Base-by-base conservation (phyloP, 441 rosid species). In the Mallotus repandus region DNA sequence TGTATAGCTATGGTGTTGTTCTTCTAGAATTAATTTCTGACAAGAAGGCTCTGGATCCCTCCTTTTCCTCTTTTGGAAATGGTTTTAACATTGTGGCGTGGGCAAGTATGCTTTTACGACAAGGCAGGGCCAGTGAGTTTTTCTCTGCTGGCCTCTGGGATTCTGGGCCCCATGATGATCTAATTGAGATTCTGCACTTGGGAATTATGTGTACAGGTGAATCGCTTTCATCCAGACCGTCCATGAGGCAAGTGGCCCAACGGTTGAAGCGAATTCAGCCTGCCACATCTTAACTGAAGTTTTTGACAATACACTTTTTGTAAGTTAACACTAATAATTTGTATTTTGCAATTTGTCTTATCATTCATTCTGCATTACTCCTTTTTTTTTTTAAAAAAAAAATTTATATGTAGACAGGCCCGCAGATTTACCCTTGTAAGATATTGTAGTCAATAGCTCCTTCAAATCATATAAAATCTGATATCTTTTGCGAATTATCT, bases 1-100 rank as follows among this genome's bases (percentile, higher is more conserved):
- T 86, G 72, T 86, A 86, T 69, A 86, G 89, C 74, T 86, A 84
- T 49, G 87, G 89, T 32, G 89, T 86, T 57, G 89, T 86, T 67
- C 89, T 84, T 19, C 86, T 86, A 22, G 89, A 86, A 81, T 66
- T 86, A 56, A 78, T 86, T 49, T 86, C 89, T 10, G 87, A 86
- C 81, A 86, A 86, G 78, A 86, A 86, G 70, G 89, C 83, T 52
- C 62, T 86, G 72, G 89, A 86, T 62, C 87, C 89, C 0, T 86
- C 89, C 5, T 86, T 86, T 78, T 86, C 80, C 66, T 77, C 89
- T 22, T 84, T 73, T 48, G 89, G 89, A 45, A 84, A 86, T 35
- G 86, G 89, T 16, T 86, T 86, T 82, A 86, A 86, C 77, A 86
- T 86, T 61, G 89, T 86, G 54, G 81, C 81, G 18, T 86, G 89